Evolutionary conservation across 768 basidiomycete species (phyloP).

Genomic region (Suillus luteus): DNA sequence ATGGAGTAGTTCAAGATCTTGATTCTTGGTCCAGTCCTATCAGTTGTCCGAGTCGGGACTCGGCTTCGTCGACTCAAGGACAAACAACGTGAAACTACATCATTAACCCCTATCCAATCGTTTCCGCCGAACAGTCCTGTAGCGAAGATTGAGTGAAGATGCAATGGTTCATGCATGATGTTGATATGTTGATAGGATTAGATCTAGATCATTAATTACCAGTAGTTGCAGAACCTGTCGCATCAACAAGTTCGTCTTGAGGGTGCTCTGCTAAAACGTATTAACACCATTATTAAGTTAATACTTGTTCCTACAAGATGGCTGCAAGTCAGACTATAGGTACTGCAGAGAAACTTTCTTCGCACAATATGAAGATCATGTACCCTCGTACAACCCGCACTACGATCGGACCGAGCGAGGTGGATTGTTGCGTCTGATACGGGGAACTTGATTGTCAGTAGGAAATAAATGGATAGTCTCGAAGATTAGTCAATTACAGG

Average conservation of each 20-base stretch:
- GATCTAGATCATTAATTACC: neutral
- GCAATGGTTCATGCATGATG: neutral
- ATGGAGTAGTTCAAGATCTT: neutral
- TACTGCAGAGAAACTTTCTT: neutral
- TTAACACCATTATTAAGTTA: neutral
- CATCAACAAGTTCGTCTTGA: neutral
- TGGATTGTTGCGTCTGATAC: neutral
- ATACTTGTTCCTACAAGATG: neutral
- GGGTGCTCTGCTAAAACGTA: neutral
- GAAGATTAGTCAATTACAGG: neutral
- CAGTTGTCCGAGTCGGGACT: neutral
- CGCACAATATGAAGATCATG: neutral
- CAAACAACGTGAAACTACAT: neutral
- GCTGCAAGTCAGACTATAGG: neutral
- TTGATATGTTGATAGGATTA: neutral
- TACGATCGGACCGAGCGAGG: neutral
- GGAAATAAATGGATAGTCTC: neutral
- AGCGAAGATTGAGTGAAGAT: neutral
- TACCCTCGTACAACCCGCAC: neutral
- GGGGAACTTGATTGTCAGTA: neutral
- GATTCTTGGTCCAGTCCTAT: neutral
- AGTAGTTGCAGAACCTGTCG: neutral
- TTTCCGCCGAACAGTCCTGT: neutral
- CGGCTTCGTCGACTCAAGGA: neutral
- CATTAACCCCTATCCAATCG: neutral